phyloP scores from a whole-genome alignment of 2,329 filamentous ascomycete genomes.

The Bipolaris cookei region DNA sequence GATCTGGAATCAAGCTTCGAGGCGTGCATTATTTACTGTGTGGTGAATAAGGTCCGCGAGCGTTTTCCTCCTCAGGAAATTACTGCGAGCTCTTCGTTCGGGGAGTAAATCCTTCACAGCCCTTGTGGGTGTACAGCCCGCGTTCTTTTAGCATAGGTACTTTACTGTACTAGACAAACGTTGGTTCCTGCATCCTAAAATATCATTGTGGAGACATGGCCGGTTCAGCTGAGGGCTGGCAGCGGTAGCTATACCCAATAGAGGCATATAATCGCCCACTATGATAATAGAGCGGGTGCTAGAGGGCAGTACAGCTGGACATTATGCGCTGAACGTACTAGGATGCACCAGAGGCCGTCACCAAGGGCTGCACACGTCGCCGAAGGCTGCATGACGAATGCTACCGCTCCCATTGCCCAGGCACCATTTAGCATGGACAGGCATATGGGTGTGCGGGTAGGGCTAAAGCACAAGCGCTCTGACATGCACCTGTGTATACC shows the following conservation, averaged over 20 bases:
- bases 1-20: constrained; percentile 12
- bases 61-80: background rate
- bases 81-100: background rate
- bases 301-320: constrained; percentile 24
- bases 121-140: background rate
- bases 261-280: constrained; percentile 27
- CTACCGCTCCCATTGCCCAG: constrained; percentile 16
- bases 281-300: constrained; percentile 15
- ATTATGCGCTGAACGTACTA: constrained; percentile 18
- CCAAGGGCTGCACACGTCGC: constrained; percentile 17
- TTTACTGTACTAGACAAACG: constrained; percentile 13
- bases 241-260: constrained; percentile 32
- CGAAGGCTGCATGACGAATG: constrained; percentile 17
- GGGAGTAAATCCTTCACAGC: background rate
- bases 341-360: constrained; percentile 12
- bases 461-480: constrained; percentile 26
- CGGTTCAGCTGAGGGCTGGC: constrained; percentile 25
- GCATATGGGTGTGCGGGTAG: constrained; percentile 15
- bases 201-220: constrained; percentile 20
- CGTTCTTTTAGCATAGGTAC: constrained; percentile 5
- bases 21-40: constrained; percentile 13
- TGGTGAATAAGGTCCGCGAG: constrained; percentile 4
- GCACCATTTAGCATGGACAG: constrained; percentile 23
- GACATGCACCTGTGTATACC: constrained; percentile 28
- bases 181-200: constrained; percentile 24